Conservation (phyloP, 208 protist species). For the Novymonas esmeraldas region DNA sequence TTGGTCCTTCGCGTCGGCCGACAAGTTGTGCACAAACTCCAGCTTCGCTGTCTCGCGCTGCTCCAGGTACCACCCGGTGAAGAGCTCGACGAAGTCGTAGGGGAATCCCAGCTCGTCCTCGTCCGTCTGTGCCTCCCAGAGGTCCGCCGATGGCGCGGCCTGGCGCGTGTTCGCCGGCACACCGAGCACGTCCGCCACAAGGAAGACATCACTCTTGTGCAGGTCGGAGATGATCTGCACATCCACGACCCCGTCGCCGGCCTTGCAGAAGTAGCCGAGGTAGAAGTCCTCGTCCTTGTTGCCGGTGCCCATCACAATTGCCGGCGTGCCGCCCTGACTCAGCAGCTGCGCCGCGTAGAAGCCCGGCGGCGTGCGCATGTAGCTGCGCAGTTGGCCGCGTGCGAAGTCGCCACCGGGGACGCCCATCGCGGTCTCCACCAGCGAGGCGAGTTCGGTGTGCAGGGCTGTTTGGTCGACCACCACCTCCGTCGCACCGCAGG, state of each 20-base stretch:
- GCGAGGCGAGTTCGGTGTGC: slow-evolving; percentile 64
- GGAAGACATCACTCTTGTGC: slow-evolving; percentile 96
- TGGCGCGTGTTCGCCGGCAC: slow-evolving; percentile 85
- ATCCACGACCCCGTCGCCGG: slow-evolving; percentile 96
- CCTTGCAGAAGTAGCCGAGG: slow-evolving; percentile 97
- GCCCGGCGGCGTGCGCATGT: slow-evolving; percentile 94
- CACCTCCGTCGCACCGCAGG: slow-evolving; percentile 83
- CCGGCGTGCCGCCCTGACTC: slow-evolving; percentile 78
- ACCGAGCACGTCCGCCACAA: slow-evolving; percentile 74
- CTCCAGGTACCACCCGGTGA: slow-evolving; percentile 84
- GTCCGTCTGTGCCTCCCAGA: slow-evolving; percentile 96
- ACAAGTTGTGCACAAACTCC: slow-evolving; percentile 48
- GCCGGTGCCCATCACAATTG: slow-evolving; percentile 96
- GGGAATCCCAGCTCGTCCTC: slow-evolving; percentile 96
- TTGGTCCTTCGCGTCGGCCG: slow-evolving; percentile 57
- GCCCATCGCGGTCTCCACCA: slow-evolving; percentile 71
- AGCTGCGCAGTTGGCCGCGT: slow-evolving; percentile 93
- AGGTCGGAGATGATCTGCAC: slow-evolving; percentile 96
- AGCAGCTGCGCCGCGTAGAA: slow-evolving; percentile 95
- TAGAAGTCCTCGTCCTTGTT: slow-evolving; percentile 98
- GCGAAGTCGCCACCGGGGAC: slow-evolving; percentile 89
- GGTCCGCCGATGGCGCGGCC: slow-evolving; percentile 93
- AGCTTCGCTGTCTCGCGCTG: slow-evolving; percentile 61
- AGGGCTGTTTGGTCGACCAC: slow-evolving; percentile 94
- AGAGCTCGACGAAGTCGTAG: slow-evolving; percentile 97